Percentiles rank a stretch among this genome's conserved stretches.
These are phyloP conservation scores for Linnemannia zychae DNA, from an alignment of 192 early-diverging fungal species.

Conservation along the genomic window DNA sequence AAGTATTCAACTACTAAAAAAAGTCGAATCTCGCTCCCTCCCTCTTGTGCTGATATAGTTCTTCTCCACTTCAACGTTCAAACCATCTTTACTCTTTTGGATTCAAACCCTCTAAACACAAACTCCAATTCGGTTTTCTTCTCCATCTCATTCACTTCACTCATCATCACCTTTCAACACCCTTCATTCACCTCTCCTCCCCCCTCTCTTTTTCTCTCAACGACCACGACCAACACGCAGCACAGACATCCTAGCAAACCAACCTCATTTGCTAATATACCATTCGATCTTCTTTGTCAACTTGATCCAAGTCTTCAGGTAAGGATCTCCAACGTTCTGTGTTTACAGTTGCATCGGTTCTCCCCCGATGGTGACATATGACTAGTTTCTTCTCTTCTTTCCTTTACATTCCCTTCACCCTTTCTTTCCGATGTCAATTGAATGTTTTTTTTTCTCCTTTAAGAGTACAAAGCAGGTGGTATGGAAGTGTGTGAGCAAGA, in stretches of 20 bases:
- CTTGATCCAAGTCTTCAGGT: slow-evolving; percentile 2
- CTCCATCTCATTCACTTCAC: background rate
- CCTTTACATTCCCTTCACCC: background rate
- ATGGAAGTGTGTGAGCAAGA: background rate
- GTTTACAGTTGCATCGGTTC: background rate
- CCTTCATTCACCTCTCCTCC: background rate
- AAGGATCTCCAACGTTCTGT: background rate
- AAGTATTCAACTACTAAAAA: background rate
- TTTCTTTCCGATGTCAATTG: background rate
- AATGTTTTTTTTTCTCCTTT: background rate
- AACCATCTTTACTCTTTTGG: slow-evolving; percentile 13
- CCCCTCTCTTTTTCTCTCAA: too few relatives aligned
- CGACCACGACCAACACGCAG: too few relatives aligned
- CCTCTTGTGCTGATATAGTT: slow-evolving; percentile 1
- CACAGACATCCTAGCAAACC: background rate
- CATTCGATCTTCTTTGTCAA: background rate
- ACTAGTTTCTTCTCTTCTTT: background rate
- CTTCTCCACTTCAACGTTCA: slow-evolving; percentile 14
- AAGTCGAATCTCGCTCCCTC: slow-evolving; percentile 25
- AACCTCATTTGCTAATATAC: slow-evolving; percentile 4
- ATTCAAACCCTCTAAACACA: slow-evolving; percentile 9
- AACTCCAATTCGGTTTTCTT: slow-evolving; percentile 14
- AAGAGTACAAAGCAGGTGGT: background rate
- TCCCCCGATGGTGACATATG: background rate
- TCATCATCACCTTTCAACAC: background rate